Conservation (phyloP, 1,139 yeast species). For the Blastobotrys capitulatus region DNA sequence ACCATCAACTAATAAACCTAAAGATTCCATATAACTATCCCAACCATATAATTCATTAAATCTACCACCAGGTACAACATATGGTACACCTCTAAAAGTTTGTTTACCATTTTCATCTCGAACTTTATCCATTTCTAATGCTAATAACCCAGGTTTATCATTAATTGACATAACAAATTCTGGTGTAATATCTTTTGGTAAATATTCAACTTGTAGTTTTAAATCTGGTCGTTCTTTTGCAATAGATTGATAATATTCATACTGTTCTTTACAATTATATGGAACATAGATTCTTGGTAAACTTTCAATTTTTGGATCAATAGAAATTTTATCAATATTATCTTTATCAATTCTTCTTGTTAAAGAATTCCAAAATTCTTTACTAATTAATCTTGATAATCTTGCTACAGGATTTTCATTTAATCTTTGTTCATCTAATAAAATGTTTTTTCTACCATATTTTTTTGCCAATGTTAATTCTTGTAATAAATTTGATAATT, state of each 20-base stretch:
- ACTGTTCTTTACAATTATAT: conserved; percentile 61
- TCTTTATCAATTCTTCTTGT: conserved; percentile 68
- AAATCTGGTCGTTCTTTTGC: conserved; percentile 53
- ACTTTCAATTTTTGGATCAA: conserved; percentile 66
- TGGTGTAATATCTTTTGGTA: conserved; percentile 54
- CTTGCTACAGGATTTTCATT: conserved; percentile 86
- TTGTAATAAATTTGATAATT: conserved; percentile 82
- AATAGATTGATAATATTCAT: conserved; percentile 55
- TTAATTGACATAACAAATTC: conserved; percentile 73
- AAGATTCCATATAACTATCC: conserved; percentile 93
- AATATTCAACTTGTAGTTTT: conserved; percentile 66
- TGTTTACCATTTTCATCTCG: conserved; percentile 42
- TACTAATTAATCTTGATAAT: conserved; percentile 64
- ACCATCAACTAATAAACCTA: conserved; percentile 72
- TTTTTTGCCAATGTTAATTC: conserved; percentile 84
- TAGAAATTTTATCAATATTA: conserved; percentile 61
- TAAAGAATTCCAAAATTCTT: conserved; percentile 75
- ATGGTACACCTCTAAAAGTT: conserved; percentile 62
- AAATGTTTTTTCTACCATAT: conserved; percentile 69
- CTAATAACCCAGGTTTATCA: conserved; percentile 78
- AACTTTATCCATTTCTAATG: conserved; percentile 63
- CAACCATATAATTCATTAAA: conserved; percentile 96
- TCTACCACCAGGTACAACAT: conserved; percentile 96
- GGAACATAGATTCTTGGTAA: conserved; percentile 78
- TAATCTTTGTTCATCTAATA: conserved; percentile 76